Evolutionary conservation across 768 basidiomycete genomes (phyloP), one percentile per base, ranked within the genome.

Genomic region (Pleurotus sapidus): DNA sequence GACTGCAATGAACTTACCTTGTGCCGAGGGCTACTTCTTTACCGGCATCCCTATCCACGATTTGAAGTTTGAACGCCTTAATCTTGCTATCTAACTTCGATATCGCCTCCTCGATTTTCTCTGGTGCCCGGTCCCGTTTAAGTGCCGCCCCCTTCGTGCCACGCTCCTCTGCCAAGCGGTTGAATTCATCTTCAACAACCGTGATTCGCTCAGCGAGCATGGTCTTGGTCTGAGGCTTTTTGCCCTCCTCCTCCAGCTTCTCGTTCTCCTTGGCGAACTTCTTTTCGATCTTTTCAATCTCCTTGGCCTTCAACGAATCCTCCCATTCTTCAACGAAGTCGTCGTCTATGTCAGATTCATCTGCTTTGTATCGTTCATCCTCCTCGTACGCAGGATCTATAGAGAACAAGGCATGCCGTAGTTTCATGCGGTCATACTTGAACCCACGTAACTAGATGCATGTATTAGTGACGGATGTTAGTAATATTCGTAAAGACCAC

Each of bases 381-480:
- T 93, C 95, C 80, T 91, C 90, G 73, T 80, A 84, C 73, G 89
- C 89, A 14, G 87, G 60, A 59, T 97, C 92, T 30, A 89, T 68
- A 38, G 77, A 77, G 74, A 96, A 92, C 17, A 98, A 79, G 50
- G 84, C 88, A 62, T 94, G 91, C 5, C 97, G 92, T 20, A 97
- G 81, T 70, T 98, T 98, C 93, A 95, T 95, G 34, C 95, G 88
- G 59, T 98, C 95, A 67, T 99, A 98, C 71, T 98, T 98, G 66
- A 99, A 73, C 12, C 84, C 81, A 43, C 89, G 88, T 60, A 93
- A 81, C 95, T 98, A 65, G n/a, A 53, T 8, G 25, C n/a, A 45
- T 46, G 37, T 42, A 58, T 55, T 23, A 58, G 50, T 6, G 15
- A 27, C 7, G 20, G n/a, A 5, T 17, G 12, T 7, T 5, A 38